Evolutionary conservation across 495 filamentous ascomycete species (phyloP).

Genomic region (Chaetomium cochliodes): DNA sequence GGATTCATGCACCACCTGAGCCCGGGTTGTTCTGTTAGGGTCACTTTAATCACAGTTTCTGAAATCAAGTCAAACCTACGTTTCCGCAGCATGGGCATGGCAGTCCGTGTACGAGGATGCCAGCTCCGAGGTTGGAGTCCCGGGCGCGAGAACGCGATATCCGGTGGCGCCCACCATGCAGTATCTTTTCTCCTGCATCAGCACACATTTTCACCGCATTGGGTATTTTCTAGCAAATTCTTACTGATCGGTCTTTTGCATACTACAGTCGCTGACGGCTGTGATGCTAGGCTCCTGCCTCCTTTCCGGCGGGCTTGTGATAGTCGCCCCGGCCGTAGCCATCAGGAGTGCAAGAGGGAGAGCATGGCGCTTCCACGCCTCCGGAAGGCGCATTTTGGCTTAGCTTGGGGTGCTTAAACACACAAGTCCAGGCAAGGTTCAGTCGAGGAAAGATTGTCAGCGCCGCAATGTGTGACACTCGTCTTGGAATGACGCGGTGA

Average conservation of each 20-base stretch:
- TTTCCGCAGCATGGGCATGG: no score
- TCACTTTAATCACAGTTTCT: no score
- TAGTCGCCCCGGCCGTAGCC: neutral
- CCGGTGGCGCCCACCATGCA: neutral
- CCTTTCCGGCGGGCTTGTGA: neutral
- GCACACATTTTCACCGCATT: neutral
- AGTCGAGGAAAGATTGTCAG: neutral
- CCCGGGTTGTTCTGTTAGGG: no score
- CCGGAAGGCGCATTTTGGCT: neutral
- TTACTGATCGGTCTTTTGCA: neutral
- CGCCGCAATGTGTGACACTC: no score
- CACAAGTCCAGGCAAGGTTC: neutral
- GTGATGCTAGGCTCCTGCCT: neutral
- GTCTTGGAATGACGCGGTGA: no score
- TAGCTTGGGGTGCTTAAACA: neutral
- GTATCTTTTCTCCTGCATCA: neutral
- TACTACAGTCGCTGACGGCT: neutral
- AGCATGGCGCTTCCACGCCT: neutral
- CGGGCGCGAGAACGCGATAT: neutral
- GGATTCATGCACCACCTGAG: no score
- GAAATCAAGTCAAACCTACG: no score
- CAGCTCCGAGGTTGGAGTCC: no score
- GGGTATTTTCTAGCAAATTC: neutral
- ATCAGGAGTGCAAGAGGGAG: neutral
- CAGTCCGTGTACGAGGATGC: no score